Evolutionary conservation across 805 yeast genomes (phyloP), one percentile per base, ranked within the genome.

Genomic region (Teunomyces pallodes): DNA sequence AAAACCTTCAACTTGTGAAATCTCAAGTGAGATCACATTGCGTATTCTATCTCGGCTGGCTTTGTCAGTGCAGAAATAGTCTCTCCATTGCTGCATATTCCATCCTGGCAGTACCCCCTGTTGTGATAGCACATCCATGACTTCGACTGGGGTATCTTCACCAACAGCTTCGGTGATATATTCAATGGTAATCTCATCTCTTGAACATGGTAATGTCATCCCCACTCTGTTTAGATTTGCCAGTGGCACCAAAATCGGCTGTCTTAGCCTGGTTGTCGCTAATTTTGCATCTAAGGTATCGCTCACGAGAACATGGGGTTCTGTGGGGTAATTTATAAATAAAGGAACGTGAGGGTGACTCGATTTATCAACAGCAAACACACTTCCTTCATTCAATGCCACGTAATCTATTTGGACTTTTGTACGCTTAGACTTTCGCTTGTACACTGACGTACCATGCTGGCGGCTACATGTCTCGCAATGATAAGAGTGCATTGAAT

Each of bases 91-190:
- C 1, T 76, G 76, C 70, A 90, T 64, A 14, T 77, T 74, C 96
- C 96, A 90, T 9, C 77, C 76, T 0, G 84, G 81, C 9, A 72
- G 59, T 26, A 72, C 74, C 33, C 81, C 77, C 47, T 85, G 84
- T 58, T 90, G 97, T 0, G 95, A 84, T 17, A 86, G 73, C 3
- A 89, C 96, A 62, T 90, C 96, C 92, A 90, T 88, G 1, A 90
- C 96, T 47, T 88, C 95, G 1, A 90, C 77, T 0, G 76, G 77
- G 3, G 69, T 67, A 33, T 83, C 86, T 4, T 67, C 77, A 0
- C 96, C 96, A 26, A 89, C 76, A 9, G 73, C 59, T 4, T 76
- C 75, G 0, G 85, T 70, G 0, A 88, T 75, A 50, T 80, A 70
- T 39, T 77, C 73, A 5, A 88, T 82, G 6, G 81, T 75, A 35